Evolutionary conservation across 2,329 filamentous ascomycete species (phyloP), one percentile per base, ranked within the genome.

Genomic region (Apiospora marii): DNA sequence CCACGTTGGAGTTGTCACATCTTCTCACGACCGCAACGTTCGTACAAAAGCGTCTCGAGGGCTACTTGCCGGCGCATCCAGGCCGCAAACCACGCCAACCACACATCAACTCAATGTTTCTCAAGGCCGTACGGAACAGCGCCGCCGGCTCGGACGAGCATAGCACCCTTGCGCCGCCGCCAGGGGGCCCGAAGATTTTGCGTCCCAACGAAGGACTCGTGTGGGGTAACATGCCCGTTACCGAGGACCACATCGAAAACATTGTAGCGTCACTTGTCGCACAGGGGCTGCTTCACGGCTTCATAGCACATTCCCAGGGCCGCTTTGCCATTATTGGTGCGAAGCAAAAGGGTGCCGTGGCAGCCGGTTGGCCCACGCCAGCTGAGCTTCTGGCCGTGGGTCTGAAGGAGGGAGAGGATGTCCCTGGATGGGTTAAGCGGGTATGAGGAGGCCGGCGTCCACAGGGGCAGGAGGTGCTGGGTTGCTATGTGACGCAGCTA

Each of bases 261-360:
- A 91, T 94, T 68, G 87, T 97, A 16, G 90, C 93, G 0, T 92
- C 92, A 14, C 87, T 98, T 16, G 89, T 97, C 27, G 90, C 93
- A 69, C 94, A 97, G 81, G 94, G 93, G 0, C 85, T 98, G 34
- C 86, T 98, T 80, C 91, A 92, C 76, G 96, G 95, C 1, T 98
- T 95, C 79, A 88, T 98, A 41, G 93, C 93, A 22, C 94, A 97
- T 78, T 89, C 89, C 37, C 91, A 92, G 78, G 88, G 89, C 61
- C 91, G 93, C 68, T 95, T 98, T 78, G 95, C 94, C 16, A 93
- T 98, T 61, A 90, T 93, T 70, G 95, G 95, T 3, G 91, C 93
- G 34, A 92, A 92, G 85, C 87, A 88, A 73, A 89, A 88, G 75
- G 89, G 90, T 34, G 88, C 92, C 0, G 82, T 94, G 27, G 85